These are phyloP conservation scores for Crinitomyces ghanaensis DNA, from an alignment of 805 yeast species.

Conservation along the genomic window DNA sequence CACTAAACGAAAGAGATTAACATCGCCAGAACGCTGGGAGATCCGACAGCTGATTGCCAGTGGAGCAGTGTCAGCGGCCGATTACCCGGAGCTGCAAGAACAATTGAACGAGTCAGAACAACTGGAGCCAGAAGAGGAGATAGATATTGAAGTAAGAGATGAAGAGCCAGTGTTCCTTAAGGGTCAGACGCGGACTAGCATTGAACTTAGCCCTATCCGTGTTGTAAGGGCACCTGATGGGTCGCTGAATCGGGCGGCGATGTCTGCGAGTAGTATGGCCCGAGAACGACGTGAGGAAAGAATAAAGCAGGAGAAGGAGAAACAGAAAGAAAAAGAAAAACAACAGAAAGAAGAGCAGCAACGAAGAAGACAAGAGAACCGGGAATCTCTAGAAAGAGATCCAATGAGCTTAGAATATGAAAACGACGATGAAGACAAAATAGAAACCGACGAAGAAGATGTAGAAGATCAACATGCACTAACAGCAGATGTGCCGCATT, in stretches of 20 bases:
- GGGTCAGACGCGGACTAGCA: conserved; percentile 36
- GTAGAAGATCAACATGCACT: not conserved
- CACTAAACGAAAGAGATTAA: conserved; percentile 35
- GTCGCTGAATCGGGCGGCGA: conserved; percentile 62
- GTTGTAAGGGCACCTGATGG: conserved; percentile 71
- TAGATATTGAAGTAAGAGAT: conserved; percentile 64
- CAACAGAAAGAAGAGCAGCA: conserved; percentile 22
- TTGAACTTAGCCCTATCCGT: conserved; percentile 38
- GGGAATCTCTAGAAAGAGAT: not conserved
- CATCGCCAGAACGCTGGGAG: conserved; percentile 91
- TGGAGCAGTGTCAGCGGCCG: conserved; percentile 58
- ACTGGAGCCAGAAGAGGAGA: conserved; percentile 33
- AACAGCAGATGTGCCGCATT: not conserved
- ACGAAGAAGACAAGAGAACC: not conserved
- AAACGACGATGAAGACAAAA: no score
- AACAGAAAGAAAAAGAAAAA: conserved; percentile 21
- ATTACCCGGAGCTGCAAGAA: conserved; percentile 52
- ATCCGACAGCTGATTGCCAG: conserved; percentile 69
- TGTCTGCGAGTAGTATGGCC: conserved; percentile 59
- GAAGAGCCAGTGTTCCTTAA: conserved; percentile 62
- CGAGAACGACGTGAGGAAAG: conserved; percentile 49
- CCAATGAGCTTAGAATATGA: no score
- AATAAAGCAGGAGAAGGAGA: conserved; percentile 35
- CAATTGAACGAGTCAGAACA: conserved; percentile 28
- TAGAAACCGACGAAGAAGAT: conserved; percentile 5